These are phyloP conservation scores for Sordariomycetes sp. DNA, from an alignment of 2,329 filamentous ascomycete genomes.

Conservation along the genomic window DNA sequence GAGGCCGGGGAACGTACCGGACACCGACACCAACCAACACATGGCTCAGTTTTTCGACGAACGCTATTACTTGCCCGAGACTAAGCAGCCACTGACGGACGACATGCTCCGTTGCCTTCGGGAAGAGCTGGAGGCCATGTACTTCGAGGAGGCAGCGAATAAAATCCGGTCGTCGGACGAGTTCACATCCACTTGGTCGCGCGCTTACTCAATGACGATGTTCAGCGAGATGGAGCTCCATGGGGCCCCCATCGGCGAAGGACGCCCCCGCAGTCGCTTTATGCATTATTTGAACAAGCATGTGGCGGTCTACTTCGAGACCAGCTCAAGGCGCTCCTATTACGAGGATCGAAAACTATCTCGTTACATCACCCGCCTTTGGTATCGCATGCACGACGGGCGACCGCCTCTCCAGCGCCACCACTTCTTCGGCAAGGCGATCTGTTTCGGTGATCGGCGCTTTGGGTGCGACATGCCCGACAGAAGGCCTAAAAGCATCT, in stretches of 20 bases:
- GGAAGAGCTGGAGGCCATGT: neutral
- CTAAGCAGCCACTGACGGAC: neutral
- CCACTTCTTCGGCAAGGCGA: neutral
- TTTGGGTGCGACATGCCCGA: neutral
- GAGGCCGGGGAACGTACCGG: neutral
- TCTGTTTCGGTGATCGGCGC: neutral
- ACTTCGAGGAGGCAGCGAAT: neutral
- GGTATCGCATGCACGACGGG: neutral
- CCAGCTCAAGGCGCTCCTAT: neutral
- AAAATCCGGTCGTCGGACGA: neutral
- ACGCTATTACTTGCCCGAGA: neutral
- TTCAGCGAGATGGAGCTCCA: neutral
- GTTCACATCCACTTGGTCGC: neutral
- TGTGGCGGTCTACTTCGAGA: neutral
- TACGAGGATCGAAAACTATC: neutral
- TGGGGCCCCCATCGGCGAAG: neutral
- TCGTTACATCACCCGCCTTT: neutral
- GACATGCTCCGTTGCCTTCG: neutral
- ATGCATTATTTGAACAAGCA: neutral
- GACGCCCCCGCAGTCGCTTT: neutral
- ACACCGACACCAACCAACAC: neutral
- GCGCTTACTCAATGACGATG: neutral
- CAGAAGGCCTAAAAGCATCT: neutral
- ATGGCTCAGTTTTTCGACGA: neutral
- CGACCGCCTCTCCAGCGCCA: neutral